Evolutionary conservation across 75 land plant genomes (phyloP), one percentile per base, ranked within the genome.

Genomic region (Picea glauca): DNA sequence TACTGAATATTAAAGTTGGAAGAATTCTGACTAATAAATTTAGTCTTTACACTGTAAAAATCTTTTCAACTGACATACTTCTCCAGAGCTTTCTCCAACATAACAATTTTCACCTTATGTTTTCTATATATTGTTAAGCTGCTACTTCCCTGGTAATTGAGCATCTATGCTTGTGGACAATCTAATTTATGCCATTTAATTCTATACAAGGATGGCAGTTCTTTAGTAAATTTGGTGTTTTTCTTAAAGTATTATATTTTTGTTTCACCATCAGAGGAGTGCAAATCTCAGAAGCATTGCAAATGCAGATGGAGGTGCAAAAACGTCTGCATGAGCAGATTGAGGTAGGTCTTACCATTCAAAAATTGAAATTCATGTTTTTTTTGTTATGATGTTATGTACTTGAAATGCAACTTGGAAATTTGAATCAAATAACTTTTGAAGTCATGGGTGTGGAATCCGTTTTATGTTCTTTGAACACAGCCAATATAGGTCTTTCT

Each of bases 221-320:
- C 23, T 35, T 43, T 43, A 9, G 46, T 11, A 46, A 70, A 46
- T 70, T 75, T 75, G 63, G 77, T 75, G 18, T 75, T 58, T 15
- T 30, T 57, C 33, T 11, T 35, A 12, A 58, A 17, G 12, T 57
- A 75, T 50, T 26, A 14, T 75, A 12, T 57, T 9, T 80, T 60
- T 54, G 60, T 60, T 56, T 74, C 26, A 30, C n/a, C 11, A 9
- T 14, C 77, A 87, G 88, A 18, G 88, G 88, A 20, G 72, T 85
- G 62, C 88, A 87, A 78, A 85, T 87, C 56, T 83, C 87, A 35
- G 88, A 87, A 60, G 88, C 88, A 74, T 76, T 87, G 78, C 83
- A 87, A 30, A 85, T 87, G 88, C 88, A 87, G 68, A 87, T 87
- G 88, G 88, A 87, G 77, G 88, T 87, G 14, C 88, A 87, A 70